Base-by-base conservation (phyloP, 108 stramenopile genomes). In the Cyclostephanos invisitatus region DNA sequence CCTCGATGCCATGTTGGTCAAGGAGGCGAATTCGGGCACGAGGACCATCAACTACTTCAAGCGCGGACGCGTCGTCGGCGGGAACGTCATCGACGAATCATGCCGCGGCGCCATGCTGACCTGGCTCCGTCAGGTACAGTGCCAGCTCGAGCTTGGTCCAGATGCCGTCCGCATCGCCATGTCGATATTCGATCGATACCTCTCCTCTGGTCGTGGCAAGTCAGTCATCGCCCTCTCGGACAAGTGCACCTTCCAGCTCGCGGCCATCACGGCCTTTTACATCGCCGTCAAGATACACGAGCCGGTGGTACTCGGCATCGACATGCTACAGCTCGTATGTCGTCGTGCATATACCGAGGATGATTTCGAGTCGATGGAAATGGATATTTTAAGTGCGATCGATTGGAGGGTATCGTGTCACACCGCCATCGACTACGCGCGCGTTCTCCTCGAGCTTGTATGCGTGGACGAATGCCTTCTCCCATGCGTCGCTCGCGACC, bases 201-300 rank as follows among this genome's bases (percentile, higher is more conserved):
- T 83, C 24, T 60, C 58, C 27, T 75, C 82, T 12, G 44, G 62
- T 1, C 38, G 32, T 22, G 78, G 62, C 18, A 7, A 47, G 17
- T 67, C 75, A 20, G 18, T 12, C 22, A 27, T 55, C 28, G 65
- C 40, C 24, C 66, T 77, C 15, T 20, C 46, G 9, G 27, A 66
- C 59, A 75, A 78, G 40, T 58, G 71, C 35, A 35, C 59, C 38
- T 92, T 83, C 67, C 91, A 92, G 62, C 76, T 92, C n/a, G 91
- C 86, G n/a, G 82, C 84, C 47, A 73, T 93, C 60, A 72, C 88
- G 21, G 46, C 73, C 8, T 75, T 89, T 27, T 93, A 86, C 84
- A 83, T 84, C 12, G 86, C 92, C 24, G 84, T 90, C 44, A 93
- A 93, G 65, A 83, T 90, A 17, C 59, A 85, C 67, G 87, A 87